Evolutionary conservation across 2,329 filamentous ascomycete genomes (phyloP).

Genomic region (Nakataea oryzae): DNA sequence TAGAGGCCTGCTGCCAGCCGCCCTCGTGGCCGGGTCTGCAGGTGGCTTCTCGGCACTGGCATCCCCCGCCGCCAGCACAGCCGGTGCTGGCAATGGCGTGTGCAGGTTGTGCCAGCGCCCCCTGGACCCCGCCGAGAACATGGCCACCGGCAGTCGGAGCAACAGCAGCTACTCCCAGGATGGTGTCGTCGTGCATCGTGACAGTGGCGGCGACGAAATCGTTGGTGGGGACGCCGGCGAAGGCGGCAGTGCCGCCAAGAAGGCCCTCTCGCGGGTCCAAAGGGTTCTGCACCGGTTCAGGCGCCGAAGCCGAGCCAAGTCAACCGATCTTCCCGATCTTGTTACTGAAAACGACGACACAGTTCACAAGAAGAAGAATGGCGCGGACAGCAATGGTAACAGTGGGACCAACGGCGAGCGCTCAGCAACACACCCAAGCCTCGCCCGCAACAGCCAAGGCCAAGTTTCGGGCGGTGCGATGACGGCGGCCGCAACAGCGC

Average conservation of each 20-base stretch:
- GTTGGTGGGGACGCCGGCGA: conserved; percentile 1
- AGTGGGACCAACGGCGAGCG: background rate
- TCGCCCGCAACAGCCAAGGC: background rate
- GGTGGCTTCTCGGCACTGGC: conserved; percentile 4
- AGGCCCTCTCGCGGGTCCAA: background rate
- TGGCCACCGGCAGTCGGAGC: background rate
- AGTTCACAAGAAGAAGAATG: background rate
- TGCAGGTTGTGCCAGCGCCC: no score
- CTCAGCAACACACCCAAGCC: background rate
- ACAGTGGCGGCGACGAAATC: background rate
- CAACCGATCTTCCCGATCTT: background rate
- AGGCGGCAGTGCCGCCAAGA: conserved; percentile 1
- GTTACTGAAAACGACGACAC: no score
- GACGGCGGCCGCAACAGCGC: background rate
- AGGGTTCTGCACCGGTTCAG: background rate
- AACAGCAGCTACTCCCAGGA: background rate
- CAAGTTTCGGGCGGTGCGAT: background rate
- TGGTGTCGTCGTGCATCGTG: background rate
- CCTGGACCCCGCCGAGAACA: no score
- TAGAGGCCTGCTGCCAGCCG: background rate
- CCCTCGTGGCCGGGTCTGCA: conserved; percentile 3
- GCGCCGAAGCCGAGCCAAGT: background rate
- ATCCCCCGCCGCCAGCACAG: background rate
- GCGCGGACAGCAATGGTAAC: background rate
- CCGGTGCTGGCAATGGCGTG: no score